Conservation (phyloP, 768 basidiomycete species). For the Gelatoporia subvermispora region DNA sequence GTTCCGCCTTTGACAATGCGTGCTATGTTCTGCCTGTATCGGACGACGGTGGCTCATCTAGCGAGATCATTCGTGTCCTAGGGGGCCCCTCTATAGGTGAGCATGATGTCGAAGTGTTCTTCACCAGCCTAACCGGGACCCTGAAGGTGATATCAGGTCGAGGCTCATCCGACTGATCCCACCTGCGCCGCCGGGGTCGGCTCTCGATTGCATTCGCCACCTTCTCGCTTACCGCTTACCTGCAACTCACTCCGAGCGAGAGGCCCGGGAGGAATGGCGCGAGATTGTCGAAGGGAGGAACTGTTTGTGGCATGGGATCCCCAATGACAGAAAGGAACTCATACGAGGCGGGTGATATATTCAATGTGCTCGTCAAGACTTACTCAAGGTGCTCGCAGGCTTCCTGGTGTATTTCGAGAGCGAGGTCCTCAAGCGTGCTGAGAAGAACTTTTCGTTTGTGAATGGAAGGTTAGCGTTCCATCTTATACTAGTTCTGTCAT, state of each 20-base stretch:
- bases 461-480: slow-evolving; percentile 66
- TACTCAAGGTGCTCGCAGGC: slow-evolving; percentile 39
- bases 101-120: slow-evolving; percentile 2
- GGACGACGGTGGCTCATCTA: slow-evolving; percentile 93
- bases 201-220: slow-evolving; percentile 66
- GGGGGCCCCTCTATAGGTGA: slow-evolving; percentile 82
- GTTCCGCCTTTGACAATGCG: slow-evolving; percentile 72
- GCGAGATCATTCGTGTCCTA: slow-evolving; percentile 89
- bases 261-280: slow-evolving; percentile 87
- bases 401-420: slow-evolving; percentile 92
- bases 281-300: slow-evolving; percentile 88
- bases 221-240: slow-evolving; percentile 82
- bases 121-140: not conserved
- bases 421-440: slow-evolving; percentile 81
- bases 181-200: slow-evolving; percentile 48
- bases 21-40: slow-evolving; percentile 90
- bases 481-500: slow-evolving; percentile 13
- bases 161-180: slow-evolving; percentile 87
- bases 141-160: slow-evolving; percentile 80
- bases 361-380: not conserved
- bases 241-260: slow-evolving; percentile 56
- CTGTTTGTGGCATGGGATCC: slow-evolving; percentile 78
- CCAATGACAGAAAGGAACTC: slow-evolving; percentile 84
- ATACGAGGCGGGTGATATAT: slow-evolving; percentile 60
- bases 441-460: slow-evolving; percentile 91